Evolutionary conservation across 331 rosid genomes (phyloP).

Genomic region (Dryas integrifolia): DNA sequence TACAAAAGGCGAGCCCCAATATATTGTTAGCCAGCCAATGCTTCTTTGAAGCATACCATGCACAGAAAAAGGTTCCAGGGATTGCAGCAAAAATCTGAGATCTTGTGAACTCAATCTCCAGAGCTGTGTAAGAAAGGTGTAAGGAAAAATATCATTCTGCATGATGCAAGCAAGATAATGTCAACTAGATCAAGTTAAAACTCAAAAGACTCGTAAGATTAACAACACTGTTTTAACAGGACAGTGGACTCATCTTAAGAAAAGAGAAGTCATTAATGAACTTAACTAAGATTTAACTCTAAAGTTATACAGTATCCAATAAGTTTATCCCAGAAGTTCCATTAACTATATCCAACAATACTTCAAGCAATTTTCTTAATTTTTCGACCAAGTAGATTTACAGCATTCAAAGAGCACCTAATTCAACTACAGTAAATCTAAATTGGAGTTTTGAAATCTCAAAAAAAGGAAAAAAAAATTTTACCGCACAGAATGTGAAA

Average conservation of each 20-base stretch:
- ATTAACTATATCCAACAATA: neutral
- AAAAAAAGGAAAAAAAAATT: neutral
- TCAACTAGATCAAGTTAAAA: slow-evolving; percentile 47
- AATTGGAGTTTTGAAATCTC: neutral
- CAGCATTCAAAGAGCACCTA: neutral
- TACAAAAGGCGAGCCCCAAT: slow-evolving; percentile 93
- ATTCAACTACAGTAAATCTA: neutral
- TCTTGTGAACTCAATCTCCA: slow-evolving; percentile 94
- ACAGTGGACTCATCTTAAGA: slow-evolving; percentile 18
- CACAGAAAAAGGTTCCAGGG: slow-evolving; percentile 94
- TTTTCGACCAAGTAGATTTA: neutral
- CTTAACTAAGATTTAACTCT: neutral
- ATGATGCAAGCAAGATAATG: slow-evolving; percentile 41
- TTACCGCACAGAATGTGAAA: neutral
- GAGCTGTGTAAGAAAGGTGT: slow-evolving; percentile 69
- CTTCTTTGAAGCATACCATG: slow-evolving; percentile 87
- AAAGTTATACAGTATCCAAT: neutral
- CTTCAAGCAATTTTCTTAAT: neutral
- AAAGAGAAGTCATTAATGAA: neutral
- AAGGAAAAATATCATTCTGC: slow-evolving; percentile 65
- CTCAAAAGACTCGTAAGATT: slow-evolving; percentile 17
- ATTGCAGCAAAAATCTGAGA: slow-evolving; percentile 85
- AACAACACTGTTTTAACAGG: slow-evolving; percentile 4
- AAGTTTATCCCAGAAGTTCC: neutral
- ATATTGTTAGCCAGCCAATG: slow-evolving; percentile 97